Percentiles rank a stretch among this genome's conserved stretches.
Evolutionary conservation across 2,329 filamentous ascomycete genomes (phyloP).

Genomic region (Colletotrichum siamense): DNA sequence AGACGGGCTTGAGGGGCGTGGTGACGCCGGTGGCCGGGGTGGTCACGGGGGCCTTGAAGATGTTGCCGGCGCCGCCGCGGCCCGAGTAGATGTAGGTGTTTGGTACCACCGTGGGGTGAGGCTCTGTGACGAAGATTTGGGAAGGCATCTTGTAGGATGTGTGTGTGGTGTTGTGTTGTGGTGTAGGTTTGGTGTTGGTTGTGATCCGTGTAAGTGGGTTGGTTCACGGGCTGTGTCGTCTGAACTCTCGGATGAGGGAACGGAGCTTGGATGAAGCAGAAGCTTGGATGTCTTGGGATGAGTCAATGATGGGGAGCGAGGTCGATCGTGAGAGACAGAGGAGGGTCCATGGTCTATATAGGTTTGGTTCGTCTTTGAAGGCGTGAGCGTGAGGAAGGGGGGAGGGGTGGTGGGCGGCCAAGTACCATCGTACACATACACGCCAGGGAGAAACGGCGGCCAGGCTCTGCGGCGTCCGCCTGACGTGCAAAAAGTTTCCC

Average conservation of each 20-base stretch:
- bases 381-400: neutral
- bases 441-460: neutral
- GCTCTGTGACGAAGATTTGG: slow-evolving; percentile 53
- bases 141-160: slow-evolving; percentile 38
- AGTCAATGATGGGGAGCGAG: neutral
- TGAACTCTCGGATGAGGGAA: slow-evolving; percentile 1
- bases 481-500: slow-evolving; percentile 18
- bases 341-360: slow-evolving; percentile 18
- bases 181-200: neutral
- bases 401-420: slow-evolving; percentile 7
- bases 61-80: slow-evolving; percentile 63
- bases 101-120: slow-evolving; percentile 51
- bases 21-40: slow-evolving; percentile 54
- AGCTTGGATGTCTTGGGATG: neutral
- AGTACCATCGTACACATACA: neutral
- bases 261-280: neutral
- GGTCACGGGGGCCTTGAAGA: slow-evolving; percentile 48
- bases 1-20: slow-evolving; percentile 49
- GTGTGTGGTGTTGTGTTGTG: neutral
- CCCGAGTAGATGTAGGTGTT: slow-evolving; percentile 58
- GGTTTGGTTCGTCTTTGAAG: neutral
- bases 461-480: slow-evolving; percentile 9
- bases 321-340: neutral
- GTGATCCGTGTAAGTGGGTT: slow-evolving; percentile 13
- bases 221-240: neutral